Base-by-base conservation (phyloP, 768 basidiomycete species). In the Kwoniella europaea region DNA sequence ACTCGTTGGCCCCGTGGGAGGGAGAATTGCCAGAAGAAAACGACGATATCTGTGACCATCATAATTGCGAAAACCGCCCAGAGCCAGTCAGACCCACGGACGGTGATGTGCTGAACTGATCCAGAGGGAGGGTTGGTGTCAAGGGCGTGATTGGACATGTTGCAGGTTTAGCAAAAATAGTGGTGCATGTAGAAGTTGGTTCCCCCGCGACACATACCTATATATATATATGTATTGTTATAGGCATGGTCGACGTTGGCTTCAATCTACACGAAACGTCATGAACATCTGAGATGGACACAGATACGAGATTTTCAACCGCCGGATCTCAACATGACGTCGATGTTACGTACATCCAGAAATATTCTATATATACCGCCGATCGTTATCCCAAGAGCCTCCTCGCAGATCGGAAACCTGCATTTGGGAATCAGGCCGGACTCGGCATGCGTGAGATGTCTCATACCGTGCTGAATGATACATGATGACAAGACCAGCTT, bases 31-130 rank as follows among this genome's bases (percentile, higher is more conserved):
- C 85, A 86, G 43, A 68, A 80, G 22, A 87, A 66, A 58, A 85
- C 74, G 56, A 77, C 62, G 44, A 88, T 63, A 72, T 86, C 86
- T 20, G 84, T 84, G 4, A 87, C 13, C 3, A 84, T 75, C 86
- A 89, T 87, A 71, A 88, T 46, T 10, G 87, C 85, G 71, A 88
- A 88, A 18, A 87, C 87, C 0, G 87, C 85, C 88, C 88, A 89
- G 24, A 76, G 73, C 86, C 86, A 89, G 78, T 88, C 84, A 0
- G 88, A 87, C 3, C 85, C 87, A 71, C 80, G 74, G 13, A 76
- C 83, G 63, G 86, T 86, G 78, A 88, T 86, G 79, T 72, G 58
- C 50, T 71, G 60, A n/a, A 67, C 27, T n/a, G 68, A 60, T 29
- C 59, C 68, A 58, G 66, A 67, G 61, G 76, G 67, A 43, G 76